Evolutionary conservation across 495 filamentous ascomycete species (phyloP).

Genomic region (Apiosordaria backusii): DNA sequence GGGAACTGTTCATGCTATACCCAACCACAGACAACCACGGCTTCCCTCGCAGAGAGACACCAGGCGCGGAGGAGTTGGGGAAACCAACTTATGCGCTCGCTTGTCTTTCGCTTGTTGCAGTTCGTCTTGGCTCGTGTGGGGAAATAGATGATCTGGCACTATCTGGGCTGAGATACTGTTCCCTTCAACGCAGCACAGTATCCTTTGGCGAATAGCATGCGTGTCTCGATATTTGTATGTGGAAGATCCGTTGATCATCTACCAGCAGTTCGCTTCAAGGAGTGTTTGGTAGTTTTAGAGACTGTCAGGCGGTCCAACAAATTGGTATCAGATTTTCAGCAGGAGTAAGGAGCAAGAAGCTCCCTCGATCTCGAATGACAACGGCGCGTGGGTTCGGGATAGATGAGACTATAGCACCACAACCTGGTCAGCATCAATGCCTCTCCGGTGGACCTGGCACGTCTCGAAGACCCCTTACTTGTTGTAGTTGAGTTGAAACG

Average conservation of each 20-base stretch:
- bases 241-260: constrained; percentile 10
- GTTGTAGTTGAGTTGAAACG: constrained; percentile 27
- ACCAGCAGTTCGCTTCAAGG: neutral
- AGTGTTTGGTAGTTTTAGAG: neutral
- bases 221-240: neutral
- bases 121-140: constrained; percentile 17
- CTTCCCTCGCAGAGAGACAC: constrained; percentile 29
- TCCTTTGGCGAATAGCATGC: neutral
- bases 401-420: constrained; percentile 21
- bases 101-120: constrained; percentile 7
- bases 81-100: constrained; percentile 18
- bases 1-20: constrained; percentile 42
- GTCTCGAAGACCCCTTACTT: constrained; percentile 27
- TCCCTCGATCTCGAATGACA: constrained; percentile 2
- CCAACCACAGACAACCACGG: constrained; percentile 26
- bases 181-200: neutral
- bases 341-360: neutral
- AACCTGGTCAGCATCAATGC: constrained; percentile 35
- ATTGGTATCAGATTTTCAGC: neutral
- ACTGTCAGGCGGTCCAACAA: neutral
- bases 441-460: constrained; percentile 1
- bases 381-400: constrained; percentile 19
- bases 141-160: constrained; percentile 6
- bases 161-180: neutral
- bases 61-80: constrained; percentile 17